Percentiles rank a stretch among this genome's conserved stretches.
Evolutionary conservation across 345 rosid genomes (phyloP).

Genomic region (Acer yangbiense): DNA sequence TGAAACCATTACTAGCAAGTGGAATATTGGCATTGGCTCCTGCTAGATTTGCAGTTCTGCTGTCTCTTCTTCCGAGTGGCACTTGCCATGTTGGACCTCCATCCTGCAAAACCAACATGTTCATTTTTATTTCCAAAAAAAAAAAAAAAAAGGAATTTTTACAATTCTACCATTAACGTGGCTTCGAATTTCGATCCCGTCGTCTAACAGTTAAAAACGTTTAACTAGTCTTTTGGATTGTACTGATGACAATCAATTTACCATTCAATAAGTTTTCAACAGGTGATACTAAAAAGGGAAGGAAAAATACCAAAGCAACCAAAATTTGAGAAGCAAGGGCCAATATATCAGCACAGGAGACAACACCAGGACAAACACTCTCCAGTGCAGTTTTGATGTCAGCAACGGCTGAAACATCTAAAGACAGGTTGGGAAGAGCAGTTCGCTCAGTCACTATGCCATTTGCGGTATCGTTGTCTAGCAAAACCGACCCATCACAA

Average conservation of each 20-base stretch:
- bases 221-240: no score
- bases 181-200: no score
- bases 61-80: constrained; percentile 38
- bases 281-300: background rate
- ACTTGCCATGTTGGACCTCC: constrained; percentile 44
- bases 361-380: constrained; percentile 51
- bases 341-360: constrained; percentile 67
- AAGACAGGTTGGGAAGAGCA: constrained; percentile 36
- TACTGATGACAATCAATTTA: no score
- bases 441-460: constrained; percentile 36
- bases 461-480: constrained; percentile 31
- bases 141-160: background rate
- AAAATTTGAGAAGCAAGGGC: constrained; percentile 51
- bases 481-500: constrained; percentile 56
- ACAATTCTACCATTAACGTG: no score
- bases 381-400: constrained; percentile 55
- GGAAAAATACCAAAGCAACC: constrained; percentile 40
- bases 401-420: constrained; percentile 38
- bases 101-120: constrained; percentile 22
- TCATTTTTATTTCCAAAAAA: background rate
- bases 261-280: no score
- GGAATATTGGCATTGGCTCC: constrained; percentile 9
- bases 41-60: background rate
- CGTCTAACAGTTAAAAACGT: no score
- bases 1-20: background rate